Evolutionary conservation across 345 rosid species (phyloP).

Genomic region (Salix purpurea): DNA sequence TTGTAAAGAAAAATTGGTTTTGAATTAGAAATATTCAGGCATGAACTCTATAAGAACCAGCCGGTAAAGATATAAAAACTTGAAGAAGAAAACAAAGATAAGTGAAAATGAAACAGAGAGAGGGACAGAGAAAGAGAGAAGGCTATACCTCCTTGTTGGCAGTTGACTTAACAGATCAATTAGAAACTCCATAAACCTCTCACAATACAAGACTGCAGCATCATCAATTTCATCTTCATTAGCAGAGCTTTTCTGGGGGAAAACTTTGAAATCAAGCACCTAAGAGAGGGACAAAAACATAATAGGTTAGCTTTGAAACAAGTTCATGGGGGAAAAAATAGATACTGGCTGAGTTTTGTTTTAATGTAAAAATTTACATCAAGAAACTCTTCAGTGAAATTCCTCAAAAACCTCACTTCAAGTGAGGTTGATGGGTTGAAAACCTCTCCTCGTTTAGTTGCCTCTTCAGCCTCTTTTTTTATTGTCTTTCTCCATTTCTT

Average conservation of each 20-base stretch:
- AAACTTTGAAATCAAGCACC: slow-evolving; percentile 78
- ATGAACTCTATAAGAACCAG: not conserved
- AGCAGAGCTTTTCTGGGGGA: slow-evolving; percentile 27
- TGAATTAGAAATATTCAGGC: not conserved
- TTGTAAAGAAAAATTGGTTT: not conserved
- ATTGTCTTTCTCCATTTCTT: slow-evolving; percentile 85
- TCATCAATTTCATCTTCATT: slow-evolving; percentile 52
- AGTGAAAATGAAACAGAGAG: not conserved
- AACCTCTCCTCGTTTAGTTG: slow-evolving; percentile 46
- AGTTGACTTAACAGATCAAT: slow-evolving; percentile 94
- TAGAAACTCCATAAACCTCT: slow-evolving; percentile 96
- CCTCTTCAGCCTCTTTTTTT: slow-evolving; percentile 73
- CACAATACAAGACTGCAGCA: slow-evolving; percentile 78
- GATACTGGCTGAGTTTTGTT: not conserved
- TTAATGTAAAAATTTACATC: slow-evolving; percentile 44
- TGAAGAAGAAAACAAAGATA: not conserved
- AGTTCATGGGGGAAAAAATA: not conserved
- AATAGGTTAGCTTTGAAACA: not conserved
- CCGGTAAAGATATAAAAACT: not conserved
- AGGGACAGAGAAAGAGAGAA: too few species aligned
- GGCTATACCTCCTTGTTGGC: slow-evolving; percentile 86
- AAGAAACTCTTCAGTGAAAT: slow-evolving; percentile 80
- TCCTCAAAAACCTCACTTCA: slow-evolving; percentile 81
- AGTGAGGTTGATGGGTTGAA: slow-evolving; percentile 55
- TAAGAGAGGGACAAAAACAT: slow-evolving; percentile 16